A percentile compares a stretch with the other conserved stretches of the same genome.
These are phyloP conservation scores for Crotalaria pallida DNA, from an alignment of 306 rosid genomes.

Conservation along the genomic window DNA sequence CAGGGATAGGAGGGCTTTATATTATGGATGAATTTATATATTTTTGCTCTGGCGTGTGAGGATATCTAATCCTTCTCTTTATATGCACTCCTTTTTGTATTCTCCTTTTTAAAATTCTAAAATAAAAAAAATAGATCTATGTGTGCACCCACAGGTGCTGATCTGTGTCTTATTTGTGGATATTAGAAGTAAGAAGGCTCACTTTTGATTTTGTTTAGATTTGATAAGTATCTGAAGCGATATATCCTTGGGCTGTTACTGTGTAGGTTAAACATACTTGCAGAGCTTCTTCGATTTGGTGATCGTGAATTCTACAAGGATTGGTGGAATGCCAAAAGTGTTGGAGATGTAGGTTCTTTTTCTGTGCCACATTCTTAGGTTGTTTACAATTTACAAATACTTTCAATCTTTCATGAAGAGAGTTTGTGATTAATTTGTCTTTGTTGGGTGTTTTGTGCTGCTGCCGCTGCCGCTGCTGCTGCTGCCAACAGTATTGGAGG, in stretches of 20 bases:
- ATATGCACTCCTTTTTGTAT: neutral
- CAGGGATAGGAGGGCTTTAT: neutral
- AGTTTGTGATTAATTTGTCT: slow-evolving; percentile 26
- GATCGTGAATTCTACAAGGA: slow-evolving; percentile 95
- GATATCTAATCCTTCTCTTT: neutral
- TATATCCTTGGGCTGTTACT: slow-evolving; percentile 26
- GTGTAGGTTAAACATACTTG: slow-evolving; percentile 92
- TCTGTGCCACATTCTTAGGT: slow-evolving; percentile 7
- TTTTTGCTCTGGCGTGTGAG: neutral
- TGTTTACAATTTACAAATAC: slow-evolving; percentile 4
- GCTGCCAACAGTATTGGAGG: slow-evolving; percentile 89
- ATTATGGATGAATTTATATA: neutral
- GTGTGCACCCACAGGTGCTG: neutral
- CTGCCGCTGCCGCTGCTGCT: slow-evolving; percentile 33
- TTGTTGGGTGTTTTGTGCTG: slow-evolving; percentile 33
- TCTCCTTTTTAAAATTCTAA: neutral
- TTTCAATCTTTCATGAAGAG: slow-evolving; percentile 8
- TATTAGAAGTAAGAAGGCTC: neutral
- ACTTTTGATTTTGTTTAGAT: slow-evolving; percentile 13
- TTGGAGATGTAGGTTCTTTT: slow-evolving; percentile 68
- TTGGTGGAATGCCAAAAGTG: slow-evolving; percentile 99
- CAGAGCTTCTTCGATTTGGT: slow-evolving; percentile 95
- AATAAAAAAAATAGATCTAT: neutral
- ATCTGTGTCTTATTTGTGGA: slow-evolving; percentile 3
- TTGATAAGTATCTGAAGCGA: neutral